Conservation (phyloP, 148 eudicot genomes). For the Cornus florida region DNA sequence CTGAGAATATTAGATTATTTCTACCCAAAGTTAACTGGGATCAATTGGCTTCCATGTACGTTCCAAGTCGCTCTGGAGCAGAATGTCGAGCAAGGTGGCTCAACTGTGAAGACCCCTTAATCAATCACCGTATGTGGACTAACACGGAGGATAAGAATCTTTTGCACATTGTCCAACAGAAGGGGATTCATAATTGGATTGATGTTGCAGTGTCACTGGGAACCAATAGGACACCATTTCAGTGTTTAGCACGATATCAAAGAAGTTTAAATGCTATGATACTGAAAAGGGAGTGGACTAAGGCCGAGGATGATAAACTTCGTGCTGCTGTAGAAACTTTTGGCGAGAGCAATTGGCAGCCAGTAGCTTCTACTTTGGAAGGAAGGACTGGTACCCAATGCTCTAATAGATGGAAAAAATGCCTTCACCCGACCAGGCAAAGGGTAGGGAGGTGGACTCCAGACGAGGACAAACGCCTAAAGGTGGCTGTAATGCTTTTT, state of each 20-base stretch:
- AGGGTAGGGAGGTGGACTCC: conserved; percentile 68
- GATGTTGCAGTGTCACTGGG: conserved; percentile 53
- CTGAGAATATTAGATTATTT: too few species aligned
- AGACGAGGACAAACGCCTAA: conserved; percentile 80
- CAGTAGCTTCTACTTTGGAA: too few species aligned
- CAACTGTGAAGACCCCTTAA: conserved; percentile 68
- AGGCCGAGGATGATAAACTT: too few species aligned
- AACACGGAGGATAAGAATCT: conserved; percentile 67
- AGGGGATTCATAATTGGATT: conserved; percentile 68
- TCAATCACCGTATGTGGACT: conserved; percentile 59
- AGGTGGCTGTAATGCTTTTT: conserved; percentile 71
- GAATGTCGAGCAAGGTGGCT: conserved; percentile 37
- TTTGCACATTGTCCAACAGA: conserved; percentile 55
- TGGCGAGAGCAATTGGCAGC: too few species aligned
- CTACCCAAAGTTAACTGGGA: too few species aligned
- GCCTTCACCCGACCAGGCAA: conserved; percentile 78
- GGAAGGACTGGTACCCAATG: neutral
- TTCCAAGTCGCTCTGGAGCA: too few species aligned
- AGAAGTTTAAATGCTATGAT: conserved; percentile 86
- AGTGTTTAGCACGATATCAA: conserved; percentile 81
- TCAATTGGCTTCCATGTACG: too few species aligned
- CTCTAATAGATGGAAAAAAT: conserved; percentile 64
- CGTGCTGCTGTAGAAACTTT: too few species aligned
- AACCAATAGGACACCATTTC: conserved; percentile 85
- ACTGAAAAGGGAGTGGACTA: conserved; percentile 34